Base-by-base conservation (phyloP, 306 rosid species). In the Cercis canadensis region DNA sequence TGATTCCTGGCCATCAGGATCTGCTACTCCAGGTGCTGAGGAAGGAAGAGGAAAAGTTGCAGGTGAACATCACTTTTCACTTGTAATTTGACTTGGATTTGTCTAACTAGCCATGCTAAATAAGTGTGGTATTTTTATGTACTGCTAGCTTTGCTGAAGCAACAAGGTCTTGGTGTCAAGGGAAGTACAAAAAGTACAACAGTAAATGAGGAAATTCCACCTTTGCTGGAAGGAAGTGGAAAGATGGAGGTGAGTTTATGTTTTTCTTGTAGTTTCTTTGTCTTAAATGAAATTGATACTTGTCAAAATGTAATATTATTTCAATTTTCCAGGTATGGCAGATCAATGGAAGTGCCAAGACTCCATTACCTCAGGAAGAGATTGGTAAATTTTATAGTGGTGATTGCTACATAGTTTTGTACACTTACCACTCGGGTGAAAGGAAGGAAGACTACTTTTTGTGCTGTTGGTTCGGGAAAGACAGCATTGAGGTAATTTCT, bases 11-110 rank as follows among this genome's bases (percentile, higher is more conserved):
- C 97, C 99, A 72, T 84, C 85, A 43, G 99, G 99, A 74, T 87
- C 97, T 46, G 75, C 88, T 65, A 55, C 87, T 66, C 69, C 92
- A 49, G 86, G 91, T 70, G 75, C 92, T 41, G 99, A 95, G 81
- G 99, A 95, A 68, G 99, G 97, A 87, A 85, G 97, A 80, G 99
- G 99, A 82, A 95, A 95, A 87, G 99, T 95, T 67, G 97, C 97
- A 76, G 99, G 99, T 95, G 64, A 49, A 59, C 15, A 40, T 60
- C 40, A 56, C 43, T 57, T 75, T 43, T 60, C 21, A 39, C 33
- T 57, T 53, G 62, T 74, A 60, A 64, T 69, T 72, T 70, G 60
- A 57, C 40, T 8, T 41, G 68, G n/a, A 34, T 56, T 37, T 67
- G 77, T 65, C 64, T 43, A 58, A 31, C 69, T 57, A 64, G 54